phyloP scores from a whole-genome alignment of 805 yeast genomes.

The Lipomyces sp. region DNA sequence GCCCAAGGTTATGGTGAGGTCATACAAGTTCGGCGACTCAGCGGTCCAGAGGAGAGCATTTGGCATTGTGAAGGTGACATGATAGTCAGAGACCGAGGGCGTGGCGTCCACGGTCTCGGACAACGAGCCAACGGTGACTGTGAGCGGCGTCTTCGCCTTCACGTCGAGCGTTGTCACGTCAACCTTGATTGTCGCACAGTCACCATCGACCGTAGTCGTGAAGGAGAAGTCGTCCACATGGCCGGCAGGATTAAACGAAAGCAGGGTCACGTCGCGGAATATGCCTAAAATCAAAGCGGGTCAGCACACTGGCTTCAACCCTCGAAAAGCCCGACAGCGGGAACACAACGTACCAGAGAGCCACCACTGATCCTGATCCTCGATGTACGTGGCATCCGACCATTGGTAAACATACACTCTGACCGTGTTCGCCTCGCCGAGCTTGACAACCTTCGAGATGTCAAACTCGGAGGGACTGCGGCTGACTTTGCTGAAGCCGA shows the following conservation, averaged over 20 bases:
- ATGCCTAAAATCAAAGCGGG: constrained; percentile 30
- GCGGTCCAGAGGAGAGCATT: constrained; percentile 40
- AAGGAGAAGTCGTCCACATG: constrained; percentile 37
- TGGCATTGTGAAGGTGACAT: constrained; percentile 14
- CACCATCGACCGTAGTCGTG: constrained; percentile 29
- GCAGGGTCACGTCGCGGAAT: constrained; percentile 40
- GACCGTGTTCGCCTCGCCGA: constrained; percentile 15
- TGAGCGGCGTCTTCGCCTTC: background rate
- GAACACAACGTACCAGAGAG: constrained; percentile 34
- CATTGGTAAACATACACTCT: constrained; percentile 36
- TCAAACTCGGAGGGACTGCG: constrained; percentile 40
- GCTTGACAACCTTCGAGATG: constrained; percentile 18
- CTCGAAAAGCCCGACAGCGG: background rate
- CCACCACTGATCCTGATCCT: constrained; percentile 45
- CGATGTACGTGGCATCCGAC: constrained; percentile 39
- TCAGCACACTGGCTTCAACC: no score
- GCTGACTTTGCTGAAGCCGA: constrained; percentile 40
- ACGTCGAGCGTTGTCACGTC: constrained; percentile 6
- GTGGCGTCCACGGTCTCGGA: background rate
- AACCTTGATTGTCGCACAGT: constrained; percentile 2
- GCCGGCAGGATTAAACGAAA: constrained; percentile 33
- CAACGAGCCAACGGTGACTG: background rate
- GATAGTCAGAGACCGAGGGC: background rate
- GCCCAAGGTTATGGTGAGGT: constrained; percentile 28
- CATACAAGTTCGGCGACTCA: constrained; percentile 38